These are phyloP conservation scores for Suillus occidentalis DNA, from an alignment of 768 basidiomycete species.

Conservation along the genomic window DNA sequence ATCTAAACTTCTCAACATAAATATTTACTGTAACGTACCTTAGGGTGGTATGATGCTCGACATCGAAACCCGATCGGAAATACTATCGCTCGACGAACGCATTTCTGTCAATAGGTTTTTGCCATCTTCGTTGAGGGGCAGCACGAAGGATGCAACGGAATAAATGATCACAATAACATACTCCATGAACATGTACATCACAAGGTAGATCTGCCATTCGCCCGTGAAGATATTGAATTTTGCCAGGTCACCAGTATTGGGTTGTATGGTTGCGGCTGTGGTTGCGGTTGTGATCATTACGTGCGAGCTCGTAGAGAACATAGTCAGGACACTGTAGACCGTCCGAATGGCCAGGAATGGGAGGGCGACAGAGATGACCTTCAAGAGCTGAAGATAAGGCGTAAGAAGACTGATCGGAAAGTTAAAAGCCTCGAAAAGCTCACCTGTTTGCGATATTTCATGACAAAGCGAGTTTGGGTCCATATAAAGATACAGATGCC, in stretches of 20 bases:
- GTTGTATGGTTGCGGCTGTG: not conserved
- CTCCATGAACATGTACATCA: slow-evolving; percentile 58
- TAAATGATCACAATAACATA: slow-evolving; percentile 46
- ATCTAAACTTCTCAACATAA: not conserved
- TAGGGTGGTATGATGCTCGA: no score
- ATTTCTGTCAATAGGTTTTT: not conserved
- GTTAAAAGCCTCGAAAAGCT: slow-evolving; percentile 26
- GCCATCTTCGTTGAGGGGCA: slow-evolving; percentile 21
- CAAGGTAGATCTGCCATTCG: slow-evolving; percentile 51
- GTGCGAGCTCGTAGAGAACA: slow-evolving; percentile 45
- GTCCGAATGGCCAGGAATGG: slow-evolving; percentile 55
- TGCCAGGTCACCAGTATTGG: slow-evolving; percentile 33
- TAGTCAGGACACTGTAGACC: slow-evolving; percentile 51
- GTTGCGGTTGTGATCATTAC: slow-evolving; percentile 31
- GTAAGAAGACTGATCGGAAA: slow-evolving; percentile 12
- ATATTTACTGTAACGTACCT: no score
- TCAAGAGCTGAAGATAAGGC: slow-evolving; percentile 46
- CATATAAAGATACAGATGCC: slow-evolving; percentile 50
- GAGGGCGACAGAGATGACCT: slow-evolving; percentile 52
- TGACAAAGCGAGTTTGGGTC: slow-evolving; percentile 43
- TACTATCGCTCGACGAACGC: no score
- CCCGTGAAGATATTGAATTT: slow-evolving; percentile 54
- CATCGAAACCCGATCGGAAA: no score
- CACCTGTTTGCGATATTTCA: slow-evolving; percentile 28
- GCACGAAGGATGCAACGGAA: slow-evolving; percentile 17